Evolutionary conservation across 805 yeast genomes (phyloP).

Genomic region (Kuraishia cidri): DNA sequence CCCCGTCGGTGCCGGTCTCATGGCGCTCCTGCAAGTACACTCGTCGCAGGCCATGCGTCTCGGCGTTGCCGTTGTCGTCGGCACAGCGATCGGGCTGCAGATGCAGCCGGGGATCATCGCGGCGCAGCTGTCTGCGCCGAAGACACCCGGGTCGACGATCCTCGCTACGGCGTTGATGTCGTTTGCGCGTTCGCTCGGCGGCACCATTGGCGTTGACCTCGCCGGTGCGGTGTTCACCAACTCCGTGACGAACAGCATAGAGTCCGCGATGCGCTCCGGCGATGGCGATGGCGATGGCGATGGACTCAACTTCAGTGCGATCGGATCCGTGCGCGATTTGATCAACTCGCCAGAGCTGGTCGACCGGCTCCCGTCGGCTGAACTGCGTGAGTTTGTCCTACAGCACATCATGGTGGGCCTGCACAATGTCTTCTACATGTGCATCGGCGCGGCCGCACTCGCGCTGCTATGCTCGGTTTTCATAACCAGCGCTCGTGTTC

Average conservation of each 20-base stretch:
- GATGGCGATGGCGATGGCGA: background rate
- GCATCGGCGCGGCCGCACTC: slow-evolving; percentile 24
- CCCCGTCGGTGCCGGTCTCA: slow-evolving; percentile 34
- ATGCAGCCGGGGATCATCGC: slow-evolving; percentile 35
- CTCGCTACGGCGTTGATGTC: slow-evolving; percentile 35
- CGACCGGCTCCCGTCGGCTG: slow-evolving; percentile 4
- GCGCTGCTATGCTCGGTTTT: slow-evolving; percentile 23
- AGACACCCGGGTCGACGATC: slow-evolving; percentile 38
- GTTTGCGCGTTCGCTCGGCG: slow-evolving; percentile 35
- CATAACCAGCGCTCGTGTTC: slow-evolving; percentile 32
- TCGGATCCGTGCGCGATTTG: background rate
- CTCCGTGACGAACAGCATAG: slow-evolving; percentile 14
- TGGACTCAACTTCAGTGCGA: too few relatives aligned
- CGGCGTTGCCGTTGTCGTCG: slow-evolving; percentile 35
- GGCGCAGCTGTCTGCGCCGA: slow-evolving; percentile 41
- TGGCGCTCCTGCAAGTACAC: slow-evolving; percentile 29
- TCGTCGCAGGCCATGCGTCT: slow-evolving; percentile 27
- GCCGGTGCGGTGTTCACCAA: slow-evolving; percentile 29
- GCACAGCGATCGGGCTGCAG: slow-evolving; percentile 36
- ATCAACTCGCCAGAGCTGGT: background rate
- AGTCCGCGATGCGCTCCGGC: slow-evolving; percentile 6
- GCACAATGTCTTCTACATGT: slow-evolving; percentile 28
- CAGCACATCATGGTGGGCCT: slow-evolving; percentile 24
- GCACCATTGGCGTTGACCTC: slow-evolving; percentile 32
- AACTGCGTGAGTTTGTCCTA: slow-evolving; percentile 8